phyloP scores from a whole-genome alignment of 805 yeast species.

The Metschnikowia arizonensis region DNA sequence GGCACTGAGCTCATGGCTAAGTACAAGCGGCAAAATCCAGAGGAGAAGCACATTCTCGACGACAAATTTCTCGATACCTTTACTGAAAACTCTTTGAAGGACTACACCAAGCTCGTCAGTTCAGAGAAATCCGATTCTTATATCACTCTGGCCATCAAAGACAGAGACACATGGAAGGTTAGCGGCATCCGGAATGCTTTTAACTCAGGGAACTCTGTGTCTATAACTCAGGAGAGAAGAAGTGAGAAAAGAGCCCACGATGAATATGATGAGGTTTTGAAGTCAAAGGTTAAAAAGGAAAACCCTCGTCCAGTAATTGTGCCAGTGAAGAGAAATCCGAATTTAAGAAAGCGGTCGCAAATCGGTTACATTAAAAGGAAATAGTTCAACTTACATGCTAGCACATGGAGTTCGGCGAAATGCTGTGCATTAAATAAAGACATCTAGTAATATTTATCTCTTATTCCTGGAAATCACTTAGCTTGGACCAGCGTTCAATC shows the following conservation, averaged over 20 bases:
- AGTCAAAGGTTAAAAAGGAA: not conserved
- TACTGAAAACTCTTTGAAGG: not conserved
- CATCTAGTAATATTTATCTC: not conserved
- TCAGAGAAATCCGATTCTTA: not conserved
- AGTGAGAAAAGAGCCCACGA: not conserved
- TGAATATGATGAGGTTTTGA: not conserved
- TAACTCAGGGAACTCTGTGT: not conserved
- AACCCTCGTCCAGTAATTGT: not conserved
- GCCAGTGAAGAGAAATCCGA: not conserved
- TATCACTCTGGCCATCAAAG: slow-evolving; percentile 1
- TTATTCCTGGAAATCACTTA: not conserved
- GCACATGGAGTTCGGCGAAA: not conserved
- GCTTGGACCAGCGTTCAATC: slow-evolving; percentile 14
- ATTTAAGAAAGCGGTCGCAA: not conserved
- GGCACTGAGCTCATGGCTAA: slow-evolving; percentile 32
- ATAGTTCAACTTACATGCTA: not conserved
- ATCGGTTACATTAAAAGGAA: slow-evolving; percentile 2
- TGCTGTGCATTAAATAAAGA: not conserved
- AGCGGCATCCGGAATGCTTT: not conserved
- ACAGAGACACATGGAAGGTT: slow-evolving; percentile 5
- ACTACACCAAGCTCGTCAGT: slow-evolving; percentile 1
- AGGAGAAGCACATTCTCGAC: not conserved
- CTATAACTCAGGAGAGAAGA: not conserved
- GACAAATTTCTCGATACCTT: slow-evolving; percentile 1
- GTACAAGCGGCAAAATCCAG: slow-evolving; percentile 21